Evolutionary conservation across 208 protist genomes (phyloP), one percentile per base, ranked within the genome.

Genomic region (Crithidia brevicula): DNA sequence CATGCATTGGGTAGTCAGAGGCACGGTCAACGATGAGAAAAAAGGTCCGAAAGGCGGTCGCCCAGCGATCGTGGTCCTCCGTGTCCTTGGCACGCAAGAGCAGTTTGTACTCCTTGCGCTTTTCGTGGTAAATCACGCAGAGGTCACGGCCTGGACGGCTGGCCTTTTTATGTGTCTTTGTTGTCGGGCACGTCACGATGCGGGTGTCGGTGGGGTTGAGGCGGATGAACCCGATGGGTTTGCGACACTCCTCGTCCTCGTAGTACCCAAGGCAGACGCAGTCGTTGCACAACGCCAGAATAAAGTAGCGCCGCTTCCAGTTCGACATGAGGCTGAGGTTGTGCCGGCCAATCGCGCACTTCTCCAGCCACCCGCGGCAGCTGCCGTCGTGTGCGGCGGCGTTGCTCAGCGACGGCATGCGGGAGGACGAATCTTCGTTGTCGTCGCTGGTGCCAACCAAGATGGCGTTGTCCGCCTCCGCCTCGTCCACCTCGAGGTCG

Each of bases 341-440:
- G 53, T 70, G 76, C 1, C 73, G 68, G 33, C 77, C 81, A 57
- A 89, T 85, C 23, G 76, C 84, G 69, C 67, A 85, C 78, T 87
- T 92, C 53, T 86, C 74, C 53, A 89, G 45, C 86, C 82, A 89
- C 4, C 82, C 82, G 20, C 74, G 81, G 46, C 77, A 87, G n/a
- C 45, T 50, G n/a, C 67, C 42, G 60, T 53, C 46, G 13, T 47
- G 36, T 3, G 16, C 22, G 0, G 7, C 23, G 18, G 38, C 22
- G 8, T 31, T 22, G 46, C 28, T 18, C 20, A 72, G 54, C 13
- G 15, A 27, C 18, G 43, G 42, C 50, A 59, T 65, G 15, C 28
- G 15, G 4, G 23, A 10, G 23, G 31, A 5, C 3, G 42, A 51
- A 16, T 30, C 15, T 9, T 40, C 23, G 38, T 46, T 16, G 28